These are phyloP conservation scores for Lentinula novae-zelandiae DNA, from an alignment of 1,284 basidiomycete species.

Conservation along the genomic window DNA sequence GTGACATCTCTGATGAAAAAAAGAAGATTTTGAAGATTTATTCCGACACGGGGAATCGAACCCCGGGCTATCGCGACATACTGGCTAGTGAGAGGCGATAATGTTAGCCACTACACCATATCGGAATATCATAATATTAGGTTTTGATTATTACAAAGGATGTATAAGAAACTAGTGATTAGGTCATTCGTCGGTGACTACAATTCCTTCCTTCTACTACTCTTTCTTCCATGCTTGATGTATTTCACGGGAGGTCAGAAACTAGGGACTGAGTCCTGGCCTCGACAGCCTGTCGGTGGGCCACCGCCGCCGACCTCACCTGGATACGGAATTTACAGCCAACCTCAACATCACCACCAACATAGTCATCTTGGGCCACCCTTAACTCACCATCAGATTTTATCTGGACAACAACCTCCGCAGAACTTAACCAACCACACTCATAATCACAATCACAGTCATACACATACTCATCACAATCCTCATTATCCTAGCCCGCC, in stretches of 20 bases:
- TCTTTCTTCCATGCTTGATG: constrained; percentile 3
- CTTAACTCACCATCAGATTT: background rate
- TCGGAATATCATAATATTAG: no score
- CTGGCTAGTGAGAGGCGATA: background rate
- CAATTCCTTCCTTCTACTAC: background rate
- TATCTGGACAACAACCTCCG: background rate
- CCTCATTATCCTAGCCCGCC: constrained; percentile 70
- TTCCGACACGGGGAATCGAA: constrained; percentile 1
- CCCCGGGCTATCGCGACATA: constrained; percentile 1
- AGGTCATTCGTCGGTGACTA: background rate
- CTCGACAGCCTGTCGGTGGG: constrained; percentile 2
- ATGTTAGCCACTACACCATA: constrained; percentile 7
- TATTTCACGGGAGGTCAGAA: constrained; percentile 5
- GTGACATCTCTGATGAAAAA: no score
- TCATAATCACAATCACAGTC: constrained; percentile 22
- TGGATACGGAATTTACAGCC: constrained; percentile 47
- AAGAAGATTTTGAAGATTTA: no score
- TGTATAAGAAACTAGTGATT: background rate
- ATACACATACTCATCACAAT: constrained; percentile 74
- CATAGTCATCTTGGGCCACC: background rate
- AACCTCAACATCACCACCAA: constrained; percentile 23
- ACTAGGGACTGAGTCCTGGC: constrained; percentile 5
- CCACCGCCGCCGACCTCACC: constrained; percentile 45
- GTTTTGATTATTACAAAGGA: no score
- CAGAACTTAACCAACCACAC: background rate